Evolutionary conservation across 2,329 filamentous ascomycete genomes (phyloP).

Genomic region (Bipolaris cookei): DNA sequence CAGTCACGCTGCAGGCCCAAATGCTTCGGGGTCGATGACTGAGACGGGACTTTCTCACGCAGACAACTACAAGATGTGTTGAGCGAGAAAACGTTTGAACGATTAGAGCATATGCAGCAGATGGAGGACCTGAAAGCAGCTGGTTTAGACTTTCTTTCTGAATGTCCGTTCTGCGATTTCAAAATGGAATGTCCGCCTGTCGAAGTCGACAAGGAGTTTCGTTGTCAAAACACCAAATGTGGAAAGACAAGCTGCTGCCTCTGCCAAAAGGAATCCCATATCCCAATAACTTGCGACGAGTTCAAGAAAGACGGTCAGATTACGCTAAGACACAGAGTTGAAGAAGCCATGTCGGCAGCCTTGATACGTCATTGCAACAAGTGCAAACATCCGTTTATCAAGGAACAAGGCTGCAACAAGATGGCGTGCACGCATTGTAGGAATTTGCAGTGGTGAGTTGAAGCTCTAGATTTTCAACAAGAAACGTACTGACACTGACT

Average conservation of each 20-base stretch:
- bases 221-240: slow-evolving; percentile 72
- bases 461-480: no score
- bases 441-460: slow-evolving; percentile 61
- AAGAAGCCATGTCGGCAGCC: slow-evolving; percentile 84
- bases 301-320: slow-evolving; percentile 64
- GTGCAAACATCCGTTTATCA: slow-evolving; percentile 78
- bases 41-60: slow-evolving; percentile 65
- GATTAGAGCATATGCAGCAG: slow-evolving; percentile 74
- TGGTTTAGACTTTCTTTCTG: slow-evolving; percentile 72
- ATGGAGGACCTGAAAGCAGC: slow-evolving; percentile 72
- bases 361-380: slow-evolving; percentile 77
- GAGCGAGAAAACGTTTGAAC: slow-evolving; percentile 62
- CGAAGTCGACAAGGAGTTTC: slow-evolving; percentile 73
- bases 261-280: slow-evolving; percentile 72
- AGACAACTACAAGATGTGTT: slow-evolving; percentile 64
- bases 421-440: slow-evolving; percentile 72
- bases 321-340: slow-evolving; percentile 69
- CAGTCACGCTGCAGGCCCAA: slow-evolving; percentile 69
- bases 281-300: slow-evolving; percentile 75
- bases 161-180: slow-evolving; percentile 83
- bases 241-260: slow-evolving; percentile 59
- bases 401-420: slow-evolving; percentile 81
- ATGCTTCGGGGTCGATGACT: slow-evolving; percentile 70
- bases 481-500: slow-evolving; percentile 7
- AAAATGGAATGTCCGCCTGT: slow-evolving; percentile 74